phyloP scores from a whole-genome alignment of 331 rosid genomes.

The Rosa hybrid region DNA sequence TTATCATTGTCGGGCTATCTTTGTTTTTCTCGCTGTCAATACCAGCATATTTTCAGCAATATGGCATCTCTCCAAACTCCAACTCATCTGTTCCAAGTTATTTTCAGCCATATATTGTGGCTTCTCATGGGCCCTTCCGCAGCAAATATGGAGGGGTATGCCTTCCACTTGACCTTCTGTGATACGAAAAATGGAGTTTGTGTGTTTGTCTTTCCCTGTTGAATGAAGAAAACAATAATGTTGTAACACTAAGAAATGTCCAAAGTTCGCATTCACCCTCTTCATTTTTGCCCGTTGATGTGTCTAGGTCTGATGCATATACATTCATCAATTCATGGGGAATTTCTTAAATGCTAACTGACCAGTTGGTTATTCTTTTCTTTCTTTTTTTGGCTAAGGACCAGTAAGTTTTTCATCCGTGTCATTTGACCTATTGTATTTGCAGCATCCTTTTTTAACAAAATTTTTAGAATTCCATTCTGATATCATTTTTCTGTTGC shows the following conservation, averaged over 20 bases:
- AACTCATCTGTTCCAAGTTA: conserved; percentile 89
- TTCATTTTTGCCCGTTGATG: not conserved
- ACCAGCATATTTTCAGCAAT: conserved; percentile 98
- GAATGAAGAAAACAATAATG: not conserved
- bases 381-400: not conserved
- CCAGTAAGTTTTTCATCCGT: not conserved
- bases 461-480: not conserved
- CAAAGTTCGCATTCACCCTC: not conserved
- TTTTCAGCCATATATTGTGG: conserved; percentile 88
- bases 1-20: conserved; percentile 92
- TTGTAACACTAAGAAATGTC: not conserved
- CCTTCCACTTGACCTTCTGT: conserved; percentile 26
- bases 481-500: not conserved
- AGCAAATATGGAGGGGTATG: conserved; percentile 88
- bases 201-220: not conserved
- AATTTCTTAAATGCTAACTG: not conserved
- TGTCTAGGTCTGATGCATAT: not conserved
- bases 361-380: not conserved
- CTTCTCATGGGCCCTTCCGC: conserved; percentile 93
- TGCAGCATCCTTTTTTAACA: not conserved
- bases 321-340: not conserved
- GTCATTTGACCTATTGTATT: not conserved
- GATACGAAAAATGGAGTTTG: not conserved
- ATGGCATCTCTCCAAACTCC: conserved; percentile 78
- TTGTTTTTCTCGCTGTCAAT: conserved; percentile 90